phyloP scores from a whole-genome alignment of 2,329 filamentous ascomycete species.

The Fulvia fulva region DNA sequence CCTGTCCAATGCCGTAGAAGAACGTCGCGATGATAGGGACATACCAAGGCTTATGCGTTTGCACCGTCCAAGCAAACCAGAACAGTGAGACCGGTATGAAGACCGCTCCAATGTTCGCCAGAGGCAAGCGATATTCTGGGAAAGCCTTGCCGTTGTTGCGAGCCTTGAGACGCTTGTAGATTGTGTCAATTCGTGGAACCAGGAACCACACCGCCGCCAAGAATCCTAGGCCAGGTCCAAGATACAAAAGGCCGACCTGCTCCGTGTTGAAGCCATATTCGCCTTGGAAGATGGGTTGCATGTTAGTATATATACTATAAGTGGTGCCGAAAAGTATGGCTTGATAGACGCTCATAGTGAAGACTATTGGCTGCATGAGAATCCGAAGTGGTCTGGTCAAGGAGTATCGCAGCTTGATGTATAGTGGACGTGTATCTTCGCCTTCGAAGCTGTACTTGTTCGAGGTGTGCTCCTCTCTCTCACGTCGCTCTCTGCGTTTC shows the following conservation, averaged over 20 bases:
- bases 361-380: constrained; percentile 44
- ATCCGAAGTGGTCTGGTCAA: constrained; percentile 42
- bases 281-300: constrained; percentile 44
- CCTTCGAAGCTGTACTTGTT: constrained; percentile 42
- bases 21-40: constrained; percentile 41
- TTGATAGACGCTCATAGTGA: constrained; percentile 45
- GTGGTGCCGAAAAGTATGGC: constrained; percentile 47
- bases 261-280: constrained; percentile 45
- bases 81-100: constrained; percentile 44
- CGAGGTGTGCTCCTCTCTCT: constrained; percentile 34
- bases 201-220: constrained; percentile 44
- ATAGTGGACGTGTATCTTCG: constrained; percentile 39
- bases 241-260: constrained; percentile 44
- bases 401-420: constrained; percentile 36
- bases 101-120: constrained; percentile 45
- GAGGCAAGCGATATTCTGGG: constrained; percentile 44
- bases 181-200: constrained; percentile 45
- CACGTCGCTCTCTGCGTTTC: constrained; percentile 34
- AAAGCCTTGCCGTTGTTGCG: constrained; percentile 38
- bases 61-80: constrained; percentile 44
- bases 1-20: constrained; percentile 47
- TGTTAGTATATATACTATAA: constrained; percentile 47
- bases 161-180: constrained; percentile 44
- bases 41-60: constrained; percentile 41
- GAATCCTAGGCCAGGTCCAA: constrained; percentile 44